These are phyloP conservation scores for Nymphaea colorata DNA, from an alignment of 164 flowering plant species.

Conservation along the genomic window DNA sequence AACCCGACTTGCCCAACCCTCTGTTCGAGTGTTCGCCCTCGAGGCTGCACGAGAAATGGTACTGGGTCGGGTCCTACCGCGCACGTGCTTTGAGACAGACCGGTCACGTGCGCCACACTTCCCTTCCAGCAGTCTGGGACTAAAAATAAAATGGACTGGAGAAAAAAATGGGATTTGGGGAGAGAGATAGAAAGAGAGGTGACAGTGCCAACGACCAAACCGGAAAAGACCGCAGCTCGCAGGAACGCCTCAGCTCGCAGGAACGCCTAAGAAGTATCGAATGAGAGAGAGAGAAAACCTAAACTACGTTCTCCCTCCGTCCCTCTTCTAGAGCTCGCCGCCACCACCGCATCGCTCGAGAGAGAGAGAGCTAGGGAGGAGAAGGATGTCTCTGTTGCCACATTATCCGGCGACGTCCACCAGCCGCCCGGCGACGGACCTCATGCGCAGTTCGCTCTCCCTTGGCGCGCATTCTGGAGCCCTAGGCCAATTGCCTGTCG, in stretches of 20 bases:
- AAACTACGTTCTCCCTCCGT: background rate
- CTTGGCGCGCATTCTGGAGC: conserved; percentile 29
- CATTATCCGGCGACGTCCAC: conserved; percentile 27
- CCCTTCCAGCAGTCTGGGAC: no score
- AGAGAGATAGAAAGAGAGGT: no score
- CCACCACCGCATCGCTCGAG: background rate
- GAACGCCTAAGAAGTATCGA: conserved; percentile 3
- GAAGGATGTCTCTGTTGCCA: conserved; percentile 40
- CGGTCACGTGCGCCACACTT: no score
- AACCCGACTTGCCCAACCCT: no score
- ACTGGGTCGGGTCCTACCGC: no score
- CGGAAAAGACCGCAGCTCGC: conserved; percentile 1
- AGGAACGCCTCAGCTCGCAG: background rate
- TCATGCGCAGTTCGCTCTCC: conserved; percentile 42
- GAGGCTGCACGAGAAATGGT: no score
- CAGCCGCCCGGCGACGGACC: conserved; percentile 49
- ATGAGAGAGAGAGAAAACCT: background rate
- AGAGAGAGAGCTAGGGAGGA: background rate
- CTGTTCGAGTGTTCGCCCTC: no score
- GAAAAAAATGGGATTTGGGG: no score
- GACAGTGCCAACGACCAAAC: conserved; percentile 1
- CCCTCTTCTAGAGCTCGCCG: background rate
- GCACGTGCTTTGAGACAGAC: no score
- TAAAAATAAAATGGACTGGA: no score
- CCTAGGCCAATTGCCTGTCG: conserved; percentile 19